A percentile compares a stretch with the other conserved stretches of the same genome.
Evolutionary conservation across 352 stramenopile genomes (phyloP).

Genomic region (Phytophthora brassicae): DNA sequence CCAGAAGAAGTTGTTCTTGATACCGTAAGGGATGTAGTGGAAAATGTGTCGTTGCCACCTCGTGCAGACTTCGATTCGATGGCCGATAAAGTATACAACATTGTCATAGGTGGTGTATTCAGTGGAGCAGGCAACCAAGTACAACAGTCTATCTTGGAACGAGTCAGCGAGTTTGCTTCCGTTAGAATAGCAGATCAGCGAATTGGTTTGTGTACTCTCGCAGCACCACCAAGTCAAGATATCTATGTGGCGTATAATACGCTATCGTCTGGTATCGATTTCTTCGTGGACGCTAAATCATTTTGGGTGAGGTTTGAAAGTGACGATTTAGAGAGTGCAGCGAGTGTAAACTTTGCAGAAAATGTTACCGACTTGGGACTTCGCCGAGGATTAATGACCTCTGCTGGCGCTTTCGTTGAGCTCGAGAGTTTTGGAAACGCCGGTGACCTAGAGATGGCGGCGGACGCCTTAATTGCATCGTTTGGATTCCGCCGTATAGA

Average conservation of each 20-base stretch:
- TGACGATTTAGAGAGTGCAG: constrained; percentile 39
- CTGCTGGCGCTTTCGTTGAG: constrained; percentile 33
- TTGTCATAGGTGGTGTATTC: constrained; percentile 42
- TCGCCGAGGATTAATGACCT: constrained; percentile 37
- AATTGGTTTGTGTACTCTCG: constrained; percentile 53
- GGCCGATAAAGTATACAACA: constrained; percentile 44
- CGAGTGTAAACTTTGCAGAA: constrained; percentile 13
- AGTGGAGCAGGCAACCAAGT: constrained; percentile 14
- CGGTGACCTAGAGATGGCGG: constrained; percentile 19
- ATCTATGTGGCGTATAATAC: constrained; percentile 44
- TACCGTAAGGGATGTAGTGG: background rate
- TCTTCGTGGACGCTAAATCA: constrained; percentile 26
- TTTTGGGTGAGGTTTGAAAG: constrained; percentile 62
- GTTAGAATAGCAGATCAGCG: constrained; percentile 39
- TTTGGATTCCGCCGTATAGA: constrained; percentile 27
- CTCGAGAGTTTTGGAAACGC: constrained; percentile 20
- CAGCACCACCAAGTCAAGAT: constrained; percentile 23
- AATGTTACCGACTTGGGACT: constrained; percentile 29
- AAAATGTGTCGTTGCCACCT: constrained; percentile 7
- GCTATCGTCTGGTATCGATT: constrained; percentile 38
- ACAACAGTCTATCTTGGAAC: constrained; percentile 31
- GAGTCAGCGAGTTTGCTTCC: constrained; percentile 33
- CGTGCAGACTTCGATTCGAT: constrained; percentile 26
- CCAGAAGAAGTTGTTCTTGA: constrained; percentile 4
- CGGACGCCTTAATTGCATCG: constrained; percentile 22